These are phyloP conservation scores for Pyrenophora graminea DNA, from an alignment of 2,329 filamentous ascomycete genomes.

Conservation along the genomic window DNA sequence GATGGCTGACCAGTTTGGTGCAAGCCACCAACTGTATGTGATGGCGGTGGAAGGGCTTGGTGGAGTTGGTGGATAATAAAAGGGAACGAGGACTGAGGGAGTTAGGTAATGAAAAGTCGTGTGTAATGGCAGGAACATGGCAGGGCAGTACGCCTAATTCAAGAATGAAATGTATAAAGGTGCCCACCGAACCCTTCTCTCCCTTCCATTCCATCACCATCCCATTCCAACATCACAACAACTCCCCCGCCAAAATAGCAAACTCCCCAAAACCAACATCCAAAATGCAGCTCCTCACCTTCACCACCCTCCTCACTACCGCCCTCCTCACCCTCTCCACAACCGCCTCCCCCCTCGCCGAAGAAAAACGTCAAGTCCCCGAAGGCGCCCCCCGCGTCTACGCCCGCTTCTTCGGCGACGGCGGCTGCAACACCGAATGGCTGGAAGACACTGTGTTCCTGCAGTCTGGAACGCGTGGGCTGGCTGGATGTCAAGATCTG, in stretches of 20 bases:
- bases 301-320: conserved; percentile 9
- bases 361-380: conserved; percentile 1
- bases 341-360: conserved; percentile 4
- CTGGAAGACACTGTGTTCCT: conserved; percentile 15
- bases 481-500: conserved; percentile 13
- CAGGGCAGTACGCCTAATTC: too few relatives aligned
- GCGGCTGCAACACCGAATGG: conserved; percentile 8
- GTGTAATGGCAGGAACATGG: too few relatives aligned
- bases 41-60: too few relatives aligned
- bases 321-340: conserved; percentile 2
- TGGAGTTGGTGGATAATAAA: too few relatives aligned
- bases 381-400: conserved; percentile 12
- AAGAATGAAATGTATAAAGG: too few relatives aligned
- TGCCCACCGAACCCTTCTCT: not conserved
- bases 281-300: conserved; percentile 8
- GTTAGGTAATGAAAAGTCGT: too few relatives aligned
- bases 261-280: not conserved
- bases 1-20: too few relatives aligned
- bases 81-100: too few relatives aligned
- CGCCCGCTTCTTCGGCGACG: conserved; percentile 15
- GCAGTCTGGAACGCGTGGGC: conserved; percentile 1
- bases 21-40: too few relatives aligned
- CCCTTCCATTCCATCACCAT: not conserved
- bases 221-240: not conserved
- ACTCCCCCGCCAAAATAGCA: not conserved